Evolutionary conservation across 805 yeast genomes (phyloP).

Genomic region (Spathaspora passalidarum): DNA sequence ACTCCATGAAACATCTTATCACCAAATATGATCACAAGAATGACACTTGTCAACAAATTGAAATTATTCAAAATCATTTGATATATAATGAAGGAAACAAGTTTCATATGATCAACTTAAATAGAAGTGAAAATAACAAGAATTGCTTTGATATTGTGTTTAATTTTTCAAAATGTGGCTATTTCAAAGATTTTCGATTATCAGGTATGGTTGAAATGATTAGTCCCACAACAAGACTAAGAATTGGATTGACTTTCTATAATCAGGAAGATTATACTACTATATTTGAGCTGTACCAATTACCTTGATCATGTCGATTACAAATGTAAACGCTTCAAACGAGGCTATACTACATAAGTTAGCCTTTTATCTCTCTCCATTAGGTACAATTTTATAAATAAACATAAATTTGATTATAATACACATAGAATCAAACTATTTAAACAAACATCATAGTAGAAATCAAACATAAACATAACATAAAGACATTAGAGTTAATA

Average conservation of each 20-base stretch:
- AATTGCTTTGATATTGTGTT: slow-evolving; percentile 2
- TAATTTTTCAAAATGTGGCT: slow-evolving; percentile 6
- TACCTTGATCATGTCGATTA: too few relatives aligned
- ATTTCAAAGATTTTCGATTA: slow-evolving; percentile 7
- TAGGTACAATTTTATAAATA: too few relatives aligned
- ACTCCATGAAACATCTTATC: background rate
- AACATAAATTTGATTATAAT: too few relatives aligned
- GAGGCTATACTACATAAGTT: too few relatives aligned
- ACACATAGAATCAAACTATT: too few relatives aligned
- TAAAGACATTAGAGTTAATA: too few relatives aligned
- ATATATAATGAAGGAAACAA: slow-evolving; percentile 3
- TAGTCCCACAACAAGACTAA: background rate
- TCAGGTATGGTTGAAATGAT: slow-evolving; percentile 6
- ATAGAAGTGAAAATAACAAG: slow-evolving; percentile 1
- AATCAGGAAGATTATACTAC: slow-evolving; percentile 2
- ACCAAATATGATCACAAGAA: slow-evolving; percentile 6
- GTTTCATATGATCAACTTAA: slow-evolving; percentile 8
- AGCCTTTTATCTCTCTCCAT: too few relatives aligned
- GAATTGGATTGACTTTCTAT: slow-evolving; percentile 8
- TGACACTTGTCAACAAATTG: slow-evolving; percentile 7
- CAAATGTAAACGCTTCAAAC: background rate
- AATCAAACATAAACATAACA: too few relatives aligned
- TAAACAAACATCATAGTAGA: too few relatives aligned
- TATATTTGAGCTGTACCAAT: slow-evolving; percentile 5
- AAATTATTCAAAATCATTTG: slow-evolving; percentile 8